Base-by-base conservation (phyloP, 805 yeast species). In the Scheffersomyces amazonensis region DNA sequence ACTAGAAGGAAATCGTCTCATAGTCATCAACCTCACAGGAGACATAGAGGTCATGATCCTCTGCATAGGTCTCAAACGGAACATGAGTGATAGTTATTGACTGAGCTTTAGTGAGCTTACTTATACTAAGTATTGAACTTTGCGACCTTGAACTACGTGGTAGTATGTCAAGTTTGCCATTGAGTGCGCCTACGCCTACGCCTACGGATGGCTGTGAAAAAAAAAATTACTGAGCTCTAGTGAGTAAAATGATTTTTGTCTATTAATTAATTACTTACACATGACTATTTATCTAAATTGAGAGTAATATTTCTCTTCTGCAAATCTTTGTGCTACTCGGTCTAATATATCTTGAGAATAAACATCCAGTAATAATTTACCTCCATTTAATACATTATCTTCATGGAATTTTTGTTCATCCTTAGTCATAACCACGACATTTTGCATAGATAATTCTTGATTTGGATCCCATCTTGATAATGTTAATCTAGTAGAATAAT, bases 351-450 rank as follows among this genome's bases (percentile, higher is more conserved):
- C 80, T 18, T 57, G 50, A 2, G 79, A 52, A 56, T 90, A 90
- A 2, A 89, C 87, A 31, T 76, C 82, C 36, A 66, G 74, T 13
- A 85, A 48, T 6, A 47, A 52, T 57, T 81, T 81, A n/a, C 80
- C 81, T 5, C 90, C 91, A 20, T 66, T 71, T 40, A 93, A 65
- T 2, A 91, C 82, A 49, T 79, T 72, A 19, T 73, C 73, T 61
- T 93, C 99, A 54, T 93, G 99, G 11, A 48, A 54, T 45, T 71
- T 77, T 54, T 84, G 95, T 60, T 93, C 98, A 31, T 87, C 93
- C 54, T 83, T 83, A 2, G 96, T 89, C 82, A 93, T 72, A 2
- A 91, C 70, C 5, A 91, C 95, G 33, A 88, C 78, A 58, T 93
- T 93, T 48, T 86, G 91, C 43, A 81, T 60, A 15, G 81, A 72